Conservation (phyloP, 768 basidiomycete genomes). For the Trametes cubensis region DNA sequence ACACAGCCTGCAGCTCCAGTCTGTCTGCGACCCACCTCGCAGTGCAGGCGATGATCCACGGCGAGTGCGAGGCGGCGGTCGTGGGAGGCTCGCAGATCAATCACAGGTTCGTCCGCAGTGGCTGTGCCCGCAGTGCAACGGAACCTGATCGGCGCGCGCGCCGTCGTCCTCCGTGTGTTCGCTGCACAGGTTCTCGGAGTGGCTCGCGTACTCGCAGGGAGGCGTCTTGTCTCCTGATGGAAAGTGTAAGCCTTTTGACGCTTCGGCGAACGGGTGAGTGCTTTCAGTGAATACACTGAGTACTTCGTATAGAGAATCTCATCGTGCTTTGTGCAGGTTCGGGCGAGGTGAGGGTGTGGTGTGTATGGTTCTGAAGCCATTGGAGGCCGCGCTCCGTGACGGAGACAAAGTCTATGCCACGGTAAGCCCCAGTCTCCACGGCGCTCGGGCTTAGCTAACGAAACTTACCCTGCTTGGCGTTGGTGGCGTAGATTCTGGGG, state of each 20-base stretch:
- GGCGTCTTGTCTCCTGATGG: conserved; percentile 44
- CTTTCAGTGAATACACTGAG: not conserved
- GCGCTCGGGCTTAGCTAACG: too few species aligned
- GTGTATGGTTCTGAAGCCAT: conserved; percentile 44
- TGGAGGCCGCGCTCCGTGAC: conserved; percentile 42
- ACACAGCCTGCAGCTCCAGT: conserved; percentile 54
- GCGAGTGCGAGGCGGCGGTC: conserved; percentile 52
- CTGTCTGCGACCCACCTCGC: conserved; percentile 52
- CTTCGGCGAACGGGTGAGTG: conserved; percentile 45
- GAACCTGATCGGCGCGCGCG: too few species aligned
- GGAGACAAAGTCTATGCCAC: conserved; percentile 46
- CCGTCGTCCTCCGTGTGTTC: not conserved
- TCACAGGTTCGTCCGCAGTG: conserved; percentile 35
- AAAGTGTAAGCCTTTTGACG: conserved; percentile 49
- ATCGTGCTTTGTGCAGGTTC: conserved; percentile 34
- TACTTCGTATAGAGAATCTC: not conserved
- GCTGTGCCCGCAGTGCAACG: too few species aligned
- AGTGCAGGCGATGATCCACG: conserved; percentile 43
- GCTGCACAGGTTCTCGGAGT: conserved; percentile 38
- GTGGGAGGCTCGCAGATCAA: conserved; percentile 49
- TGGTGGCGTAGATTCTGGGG: conserved; percentile 40
- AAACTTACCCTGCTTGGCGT: too few species aligned
- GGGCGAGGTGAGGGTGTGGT: conserved; percentile 42
- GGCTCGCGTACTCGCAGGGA: conserved; percentile 41
- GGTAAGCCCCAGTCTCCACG: conserved; percentile 28